A percentile compares a stretch with the other conserved stretches of the same genome.
Conservation (phyloP, 2,329 filamentous ascomycete species). For the Alternaria incomplexa region DNA sequence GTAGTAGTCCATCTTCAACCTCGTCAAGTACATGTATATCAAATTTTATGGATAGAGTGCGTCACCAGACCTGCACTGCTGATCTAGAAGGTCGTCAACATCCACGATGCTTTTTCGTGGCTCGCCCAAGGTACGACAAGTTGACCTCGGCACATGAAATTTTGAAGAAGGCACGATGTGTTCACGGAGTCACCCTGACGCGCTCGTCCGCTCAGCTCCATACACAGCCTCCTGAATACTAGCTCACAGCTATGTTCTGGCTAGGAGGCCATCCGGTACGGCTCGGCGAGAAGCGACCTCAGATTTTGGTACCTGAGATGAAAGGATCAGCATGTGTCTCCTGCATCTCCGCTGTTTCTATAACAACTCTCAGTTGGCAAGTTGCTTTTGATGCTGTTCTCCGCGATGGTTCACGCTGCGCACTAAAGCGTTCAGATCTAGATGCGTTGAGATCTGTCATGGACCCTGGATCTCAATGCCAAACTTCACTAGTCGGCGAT, state of each 20-base stretch:
- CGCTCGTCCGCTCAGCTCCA: background rate
- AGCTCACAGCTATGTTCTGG: background rate
- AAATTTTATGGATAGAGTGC: background rate
- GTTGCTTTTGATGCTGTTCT: background rate
- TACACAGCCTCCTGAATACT: background rate
- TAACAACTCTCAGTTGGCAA: background rate
- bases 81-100: background rate
- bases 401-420: background rate
- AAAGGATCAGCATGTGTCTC: background rate
- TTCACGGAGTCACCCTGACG: background rate
- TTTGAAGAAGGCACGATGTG: background rate
- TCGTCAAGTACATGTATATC: background rate
- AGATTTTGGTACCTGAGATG: background rate
- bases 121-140: background rate
- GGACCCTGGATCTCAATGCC: background rate
- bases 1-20: background rate
- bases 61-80: background rate
- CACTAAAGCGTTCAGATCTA: background rate
- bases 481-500: background rate
- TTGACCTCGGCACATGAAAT: background rate
- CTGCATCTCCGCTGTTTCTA: background rate
- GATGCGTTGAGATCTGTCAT: constrained; percentile 1
- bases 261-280: background rate
- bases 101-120: background rate
- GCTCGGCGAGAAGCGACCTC: background rate